These are phyloP conservation scores for Ceratorhiza oryzae-sativae DNA, from an alignment of 1,284 basidiomycete genomes.

Conservation along the genomic window DNA sequence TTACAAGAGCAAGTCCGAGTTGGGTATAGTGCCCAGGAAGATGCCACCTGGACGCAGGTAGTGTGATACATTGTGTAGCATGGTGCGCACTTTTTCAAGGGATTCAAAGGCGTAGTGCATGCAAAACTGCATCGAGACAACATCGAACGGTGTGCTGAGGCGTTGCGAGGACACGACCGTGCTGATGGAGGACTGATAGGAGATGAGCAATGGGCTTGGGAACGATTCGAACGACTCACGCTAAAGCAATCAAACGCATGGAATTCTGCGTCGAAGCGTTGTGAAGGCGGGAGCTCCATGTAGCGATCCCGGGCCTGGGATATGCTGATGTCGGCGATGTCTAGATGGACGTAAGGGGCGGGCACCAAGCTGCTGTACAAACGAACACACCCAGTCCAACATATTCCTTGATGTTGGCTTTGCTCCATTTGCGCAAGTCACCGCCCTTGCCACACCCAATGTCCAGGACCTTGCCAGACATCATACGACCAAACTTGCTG, in stretches of 20 bases:
- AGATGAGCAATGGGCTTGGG: background rate
- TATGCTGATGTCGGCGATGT: conserved; percentile 90
- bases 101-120: conserved; percentile 99
- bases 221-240: conserved; percentile 48
- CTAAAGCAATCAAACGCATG: conserved; percentile 90
- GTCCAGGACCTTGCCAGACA: conserved; percentile 82
- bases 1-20: conserved; percentile 79
- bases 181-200: conserved; percentile 64
- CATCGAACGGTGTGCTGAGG: conserved; percentile 77
- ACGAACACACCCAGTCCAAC: conserved; percentile 73
- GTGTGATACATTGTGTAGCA: conserved; percentile 90
- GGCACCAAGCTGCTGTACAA: conserved; percentile 48
- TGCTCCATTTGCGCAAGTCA: conserved; percentile 94
- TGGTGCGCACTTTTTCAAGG: conserved; percentile 82
- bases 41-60: conserved; percentile 84
- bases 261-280: conserved; percentile 81
- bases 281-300: conserved; percentile 47
- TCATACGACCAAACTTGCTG: conserved; percentile 50
- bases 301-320: conserved; percentile 84
- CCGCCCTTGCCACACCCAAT: conserved; percentile 99
- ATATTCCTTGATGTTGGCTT: conserved; percentile 81
- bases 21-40: conserved; percentile 95
- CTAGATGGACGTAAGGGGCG: conserved; percentile 54
- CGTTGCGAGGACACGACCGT: conserved; percentile 70
- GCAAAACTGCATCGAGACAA: conserved; percentile 98